These are phyloP conservation scores for Globisporangium yorkense DNA, from an alignment of 352 stramenopile genomes.

Conservation along the genomic window DNA sequence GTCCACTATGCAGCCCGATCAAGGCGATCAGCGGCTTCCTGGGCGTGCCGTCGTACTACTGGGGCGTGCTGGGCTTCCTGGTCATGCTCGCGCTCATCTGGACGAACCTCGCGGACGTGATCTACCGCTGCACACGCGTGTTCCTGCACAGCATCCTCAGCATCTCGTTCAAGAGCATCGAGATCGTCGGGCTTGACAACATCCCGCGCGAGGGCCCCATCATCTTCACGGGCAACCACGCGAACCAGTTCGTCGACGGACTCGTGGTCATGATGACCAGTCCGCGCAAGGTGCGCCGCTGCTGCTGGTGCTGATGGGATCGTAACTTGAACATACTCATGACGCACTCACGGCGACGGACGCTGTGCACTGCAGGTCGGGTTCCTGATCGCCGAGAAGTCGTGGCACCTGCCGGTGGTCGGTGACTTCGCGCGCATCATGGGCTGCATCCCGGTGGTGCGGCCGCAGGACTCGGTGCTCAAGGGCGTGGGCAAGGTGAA, in stretches of 20 bases:
- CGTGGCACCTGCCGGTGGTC: constrained; percentile 91
- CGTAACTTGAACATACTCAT: neutral
- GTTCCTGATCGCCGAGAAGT: constrained; percentile 98
- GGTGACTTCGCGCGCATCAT: constrained; percentile 93
- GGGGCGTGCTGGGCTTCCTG: constrained; percentile 47
- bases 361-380: constrained; percentile 41
- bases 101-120: constrained; percentile 72
- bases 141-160: constrained; percentile 97
- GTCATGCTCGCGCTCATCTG: constrained; percentile 69
- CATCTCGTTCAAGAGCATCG: constrained; percentile 98
- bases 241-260: constrained; percentile 98
- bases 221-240: constrained; percentile 98
- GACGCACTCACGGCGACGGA: no score
- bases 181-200: constrained; percentile 95
- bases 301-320: neutral
- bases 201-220: constrained; percentile 94
- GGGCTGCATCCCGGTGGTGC: constrained; percentile 95
- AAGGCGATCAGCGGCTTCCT: constrained; percentile 78
- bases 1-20: constrained; percentile 38
- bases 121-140: constrained; percentile 78
- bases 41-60: constrained; percentile 62
- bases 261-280: constrained; percentile 95
- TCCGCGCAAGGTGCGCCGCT: constrained; percentile 72
- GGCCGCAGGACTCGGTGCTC: constrained; percentile 91
- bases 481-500: constrained; percentile 65